These are phyloP conservation scores for Hypoxylon sp. DNA, from an alignment of 2,329 filamentous ascomycete genomes.

Conservation along the genomic window DNA sequence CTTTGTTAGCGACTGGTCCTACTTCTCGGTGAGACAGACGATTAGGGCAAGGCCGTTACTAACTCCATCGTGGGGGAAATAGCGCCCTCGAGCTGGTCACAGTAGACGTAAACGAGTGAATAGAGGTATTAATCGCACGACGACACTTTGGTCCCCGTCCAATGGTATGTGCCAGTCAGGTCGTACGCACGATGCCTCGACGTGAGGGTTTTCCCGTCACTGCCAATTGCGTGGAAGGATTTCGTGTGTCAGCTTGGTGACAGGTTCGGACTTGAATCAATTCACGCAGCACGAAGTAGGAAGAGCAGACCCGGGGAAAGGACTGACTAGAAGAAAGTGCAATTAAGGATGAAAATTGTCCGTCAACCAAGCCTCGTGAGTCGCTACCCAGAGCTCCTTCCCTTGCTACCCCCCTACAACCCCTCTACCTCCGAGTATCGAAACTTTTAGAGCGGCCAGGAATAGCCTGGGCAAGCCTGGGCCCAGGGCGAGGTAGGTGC, in stretches of 20 bases:
- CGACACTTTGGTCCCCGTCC: conserved; percentile 28
- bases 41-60: conserved; percentile 34
- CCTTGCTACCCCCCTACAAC: conserved; percentile 22
- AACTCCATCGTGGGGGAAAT: conserved; percentile 41
- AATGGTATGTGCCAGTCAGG: conserved; percentile 26
- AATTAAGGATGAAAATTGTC: conserved; percentile 18
- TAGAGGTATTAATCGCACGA: conserved; percentile 35
- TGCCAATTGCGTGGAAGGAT: conserved; percentile 21
- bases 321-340: conserved; percentile 12
- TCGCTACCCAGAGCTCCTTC: conserved; percentile 12
- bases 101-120: conserved; percentile 30
- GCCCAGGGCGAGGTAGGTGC: conserved; percentile 29
- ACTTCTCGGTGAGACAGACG: conserved; percentile 21
- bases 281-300: conserved; percentile 28
- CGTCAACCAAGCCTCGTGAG: conserved; percentile 22
- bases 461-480: conserved; percentile 31
- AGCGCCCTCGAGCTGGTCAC: conserved; percentile 30
- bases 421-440: conserved; percentile 11
- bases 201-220: conserved; percentile 19
- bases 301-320: conserved; percentile 16
- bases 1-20: conserved; percentile 26
- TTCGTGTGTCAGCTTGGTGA: conserved; percentile 21
- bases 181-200: conserved; percentile 18
- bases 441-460: conserved; percentile 20
- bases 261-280: conserved; percentile 20